These are phyloP conservation scores for Colletotrichum abscissum DNA, from an alignment of 2,329 filamentous ascomycete genomes.

Conservation along the genomic window DNA sequence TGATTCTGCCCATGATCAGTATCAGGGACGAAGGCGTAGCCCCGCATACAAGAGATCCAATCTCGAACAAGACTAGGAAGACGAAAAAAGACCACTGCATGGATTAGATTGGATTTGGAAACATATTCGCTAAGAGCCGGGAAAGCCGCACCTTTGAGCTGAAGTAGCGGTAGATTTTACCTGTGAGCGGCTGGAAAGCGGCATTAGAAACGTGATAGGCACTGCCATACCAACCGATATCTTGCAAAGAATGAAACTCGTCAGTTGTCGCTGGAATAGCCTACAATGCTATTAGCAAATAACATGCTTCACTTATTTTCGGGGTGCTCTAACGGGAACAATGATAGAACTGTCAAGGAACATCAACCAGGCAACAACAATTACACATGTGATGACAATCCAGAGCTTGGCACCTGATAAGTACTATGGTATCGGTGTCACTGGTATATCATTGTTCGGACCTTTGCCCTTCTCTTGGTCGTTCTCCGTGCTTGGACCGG, in stretches of 20 bases:
- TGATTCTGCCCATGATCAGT: constrained; percentile 61
- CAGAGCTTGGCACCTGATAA: constrained; percentile 37
- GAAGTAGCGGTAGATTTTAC: constrained; percentile 45
- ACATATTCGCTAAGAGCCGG: neutral
- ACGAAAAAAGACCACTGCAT: constrained; percentile 45
- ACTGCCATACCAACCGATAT: constrained; percentile 59
- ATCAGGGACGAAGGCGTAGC: constrained; percentile 54
- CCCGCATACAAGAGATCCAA: constrained; percentile 60
- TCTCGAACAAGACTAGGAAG: constrained; percentile 46
- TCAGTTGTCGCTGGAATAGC: constrained; percentile 49
- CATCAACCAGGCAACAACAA: constrained; percentile 39
- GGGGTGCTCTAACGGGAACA: constrained; percentile 44
- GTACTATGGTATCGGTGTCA: neutral
- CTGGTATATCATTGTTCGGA: neutral
- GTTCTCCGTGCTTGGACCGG: neutral
- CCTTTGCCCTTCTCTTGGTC: neutral
- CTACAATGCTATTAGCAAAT: constrained; percentile 27
- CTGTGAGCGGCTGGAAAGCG: constrained; percentile 43
- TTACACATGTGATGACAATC: constrained; percentile 36
- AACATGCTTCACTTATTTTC: too few species aligned
- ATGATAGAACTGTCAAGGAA: constrained; percentile 48
- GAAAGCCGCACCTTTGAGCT: constrained; percentile 47
- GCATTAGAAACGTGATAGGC: constrained; percentile 47
- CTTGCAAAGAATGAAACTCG: constrained; percentile 50
- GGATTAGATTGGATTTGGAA: constrained; percentile 41